phyloP scores from a whole-genome alignment of 2,329 filamentous ascomycete genomes.

The Keithomyces neogunnii region DNA sequence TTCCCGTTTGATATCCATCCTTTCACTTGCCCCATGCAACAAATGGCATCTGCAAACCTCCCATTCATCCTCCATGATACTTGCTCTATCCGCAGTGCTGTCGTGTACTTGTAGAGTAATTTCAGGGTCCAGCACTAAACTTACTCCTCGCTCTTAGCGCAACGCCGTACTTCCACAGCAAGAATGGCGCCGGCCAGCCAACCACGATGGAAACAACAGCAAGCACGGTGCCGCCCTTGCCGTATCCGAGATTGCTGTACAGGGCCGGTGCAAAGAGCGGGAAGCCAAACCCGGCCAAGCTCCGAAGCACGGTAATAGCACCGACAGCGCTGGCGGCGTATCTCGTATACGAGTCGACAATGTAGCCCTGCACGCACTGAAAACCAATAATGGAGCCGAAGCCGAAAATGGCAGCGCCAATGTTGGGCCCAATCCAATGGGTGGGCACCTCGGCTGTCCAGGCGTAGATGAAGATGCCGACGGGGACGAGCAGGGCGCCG shows the following conservation, averaged over 20 bases:
- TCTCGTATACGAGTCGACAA: slow-evolving; percentile 37
- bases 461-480: slow-evolving; percentile 36
- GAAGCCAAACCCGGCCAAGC: slow-evolving; percentile 41
- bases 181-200: slow-evolving; percentile 31
- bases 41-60: too few species aligned
- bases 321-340: slow-evolving; percentile 37
- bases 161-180: slow-evolving; percentile 37
- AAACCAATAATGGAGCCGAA: slow-evolving; percentile 31
- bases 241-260: slow-evolving; percentile 33
- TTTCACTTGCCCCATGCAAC: too few species aligned
- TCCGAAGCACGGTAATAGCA: slow-evolving; percentile 35
- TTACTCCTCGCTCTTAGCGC: slow-evolving; percentile 24
- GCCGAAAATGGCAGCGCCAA: slow-evolving; percentile 31
- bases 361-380: slow-evolving; percentile 37
- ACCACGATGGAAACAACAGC: slow-evolving; percentile 32
- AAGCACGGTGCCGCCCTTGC: slow-evolving; percentile 33
- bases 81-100: too few species aligned
- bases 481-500: slow-evolving; percentile 30
- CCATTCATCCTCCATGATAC: not conserved
- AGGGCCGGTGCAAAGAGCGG: slow-evolving; percentile 41
- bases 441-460: slow-evolving; percentile 34
- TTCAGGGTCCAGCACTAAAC: slow-evolving; percentile 8
- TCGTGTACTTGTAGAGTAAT: too few species aligned
- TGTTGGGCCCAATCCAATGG: slow-evolving; percentile 37
- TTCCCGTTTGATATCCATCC: too few species aligned